Conservation (phyloP, 768 basidiomycete species). For the Tulasnella sp. region DNA sequence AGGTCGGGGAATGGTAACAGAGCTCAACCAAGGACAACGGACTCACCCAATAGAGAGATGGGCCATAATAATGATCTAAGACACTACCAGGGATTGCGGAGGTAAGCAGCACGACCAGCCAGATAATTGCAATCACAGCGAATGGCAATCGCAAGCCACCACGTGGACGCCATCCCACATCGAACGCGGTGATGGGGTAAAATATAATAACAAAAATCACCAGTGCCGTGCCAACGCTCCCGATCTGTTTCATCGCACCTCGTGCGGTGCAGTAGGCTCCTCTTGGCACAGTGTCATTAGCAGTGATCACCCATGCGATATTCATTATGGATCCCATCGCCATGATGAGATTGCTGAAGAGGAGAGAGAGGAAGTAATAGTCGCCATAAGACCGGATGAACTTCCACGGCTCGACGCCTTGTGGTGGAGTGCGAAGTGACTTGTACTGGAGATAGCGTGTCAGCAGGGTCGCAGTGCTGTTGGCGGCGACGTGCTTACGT, state of each 20-base stretch:
- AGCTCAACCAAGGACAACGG: neutral
- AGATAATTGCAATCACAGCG: slow-evolving; percentile 29
- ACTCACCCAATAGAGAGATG: slow-evolving; percentile 24
- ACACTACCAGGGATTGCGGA: too few relatives aligned
- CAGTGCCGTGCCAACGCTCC: slow-evolving; percentile 34
- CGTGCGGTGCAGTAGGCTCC: neutral
- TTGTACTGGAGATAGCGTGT: neutral
- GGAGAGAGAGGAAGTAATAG: slow-evolving; percentile 6
- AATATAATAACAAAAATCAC: too few relatives aligned
- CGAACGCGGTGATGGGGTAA: slow-evolving; percentile 31
- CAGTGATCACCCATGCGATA: slow-evolving; percentile 4
- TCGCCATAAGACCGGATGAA: too few relatives aligned
- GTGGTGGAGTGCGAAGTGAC: neutral
- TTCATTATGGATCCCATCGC: slow-evolving; percentile 8
- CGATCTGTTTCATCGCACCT: slow-evolving; percentile 31
- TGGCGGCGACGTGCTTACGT: neutral
- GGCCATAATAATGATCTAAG: too few relatives aligned
- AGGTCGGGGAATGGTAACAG: neutral
- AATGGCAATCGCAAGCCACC: slow-evolving; percentile 26
- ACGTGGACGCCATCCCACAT: slow-evolving; percentile 25
- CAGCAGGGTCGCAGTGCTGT: neutral
- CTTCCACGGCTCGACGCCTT: neutral
- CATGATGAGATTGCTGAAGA: neutral
- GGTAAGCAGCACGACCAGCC: slow-evolving; percentile 24
- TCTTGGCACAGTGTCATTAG: neutral